Conservation (phyloP, 108 stramenopile species). For the Chaetoceros tenuissimus region DNA sequence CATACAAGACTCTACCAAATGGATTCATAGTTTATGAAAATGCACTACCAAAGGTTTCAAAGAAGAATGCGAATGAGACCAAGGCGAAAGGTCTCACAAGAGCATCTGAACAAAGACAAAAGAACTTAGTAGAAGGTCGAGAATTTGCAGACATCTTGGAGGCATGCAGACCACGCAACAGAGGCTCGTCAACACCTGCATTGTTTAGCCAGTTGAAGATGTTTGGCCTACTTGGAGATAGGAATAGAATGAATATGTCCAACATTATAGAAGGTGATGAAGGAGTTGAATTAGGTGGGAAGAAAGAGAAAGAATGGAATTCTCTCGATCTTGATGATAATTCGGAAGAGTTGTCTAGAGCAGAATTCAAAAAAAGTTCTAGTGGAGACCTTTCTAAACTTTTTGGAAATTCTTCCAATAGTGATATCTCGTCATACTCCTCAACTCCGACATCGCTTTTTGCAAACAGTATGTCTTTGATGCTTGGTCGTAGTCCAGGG, state of each 20-base stretch:
- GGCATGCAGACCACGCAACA: conserved; percentile 63
- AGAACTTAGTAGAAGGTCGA: conserved; percentile 62
- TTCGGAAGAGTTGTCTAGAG: too few relatives aligned
- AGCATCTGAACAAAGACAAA: conserved; percentile 30
- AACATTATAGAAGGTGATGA: too few relatives aligned
- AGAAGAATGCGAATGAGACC: not conserved
- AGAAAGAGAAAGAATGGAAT: not conserved
- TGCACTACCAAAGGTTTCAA: not conserved
- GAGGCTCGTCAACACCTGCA: conserved; percentile 25
- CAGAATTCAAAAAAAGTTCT: too few relatives aligned
- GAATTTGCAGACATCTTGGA: conserved; percentile 76
- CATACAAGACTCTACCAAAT: not conserved
- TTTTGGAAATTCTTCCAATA: not conserved
- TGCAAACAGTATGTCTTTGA: not conserved
- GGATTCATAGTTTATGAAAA: not conserved
- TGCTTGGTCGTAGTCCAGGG: not conserved
- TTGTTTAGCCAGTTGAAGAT: conserved; percentile 6
- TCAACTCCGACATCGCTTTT: not conserved
- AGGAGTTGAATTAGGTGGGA: too few relatives aligned
- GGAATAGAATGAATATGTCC: not conserved
- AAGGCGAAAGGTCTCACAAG: conserved; percentile 1
- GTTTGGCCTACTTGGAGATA: not conserved
- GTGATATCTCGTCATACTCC: not conserved
- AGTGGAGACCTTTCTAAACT: too few relatives aligned
- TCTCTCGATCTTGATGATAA: not conserved